A percentile compares a stretch with the other conserved stretches of the same genome.
Conservation (phyloP, 164 flowering plant genomes). For the Aristolochia contorta region DNA sequence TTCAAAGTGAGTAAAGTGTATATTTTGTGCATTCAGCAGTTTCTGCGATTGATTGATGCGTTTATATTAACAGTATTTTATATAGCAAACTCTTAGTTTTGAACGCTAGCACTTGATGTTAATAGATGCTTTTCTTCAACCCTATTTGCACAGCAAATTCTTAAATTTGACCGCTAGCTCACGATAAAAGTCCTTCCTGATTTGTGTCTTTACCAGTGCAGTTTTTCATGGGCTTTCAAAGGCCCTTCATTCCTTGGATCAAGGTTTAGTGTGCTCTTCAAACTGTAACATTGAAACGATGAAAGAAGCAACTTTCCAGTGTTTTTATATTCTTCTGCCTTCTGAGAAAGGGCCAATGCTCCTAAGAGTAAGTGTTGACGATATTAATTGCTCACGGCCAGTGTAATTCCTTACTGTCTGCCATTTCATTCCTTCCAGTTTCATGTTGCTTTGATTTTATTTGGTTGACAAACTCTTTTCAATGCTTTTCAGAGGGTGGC, state of each 20-base stretch:
- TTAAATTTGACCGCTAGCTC: background rate
- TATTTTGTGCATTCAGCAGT: too few species aligned
- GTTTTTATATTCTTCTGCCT: conserved; percentile 75
- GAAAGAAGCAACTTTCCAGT: conserved; percentile 38
- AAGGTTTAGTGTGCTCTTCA: conserved; percentile 72
- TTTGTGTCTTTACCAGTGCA: conserved; percentile 14
- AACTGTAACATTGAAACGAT: conserved; percentile 51
- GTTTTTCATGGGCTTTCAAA: conserved; percentile 64
- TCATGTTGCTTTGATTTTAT: too few species aligned
- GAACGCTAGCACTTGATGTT: too few species aligned
- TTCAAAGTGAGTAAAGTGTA: conserved; percentile 26
- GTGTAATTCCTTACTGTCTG: too few species aligned
- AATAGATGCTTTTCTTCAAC: too few species aligned
- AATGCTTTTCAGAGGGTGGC: conserved; percentile 53
- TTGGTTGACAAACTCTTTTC: too few species aligned
- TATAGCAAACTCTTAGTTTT: too few species aligned
- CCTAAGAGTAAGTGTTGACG: conserved; percentile 42
- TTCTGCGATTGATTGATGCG: background rate
- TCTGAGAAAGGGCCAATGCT: conserved; percentile 82
- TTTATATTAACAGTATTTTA: too few species aligned
- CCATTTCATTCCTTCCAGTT: too few species aligned
- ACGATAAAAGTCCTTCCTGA: background rate
- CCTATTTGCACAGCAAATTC: background rate
- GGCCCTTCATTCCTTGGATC: conserved; percentile 55
- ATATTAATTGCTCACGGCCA: background rate